phyloP scores from a whole-genome alignment of 139 green algal genomes.

The Micractinium sp. region DNA sequence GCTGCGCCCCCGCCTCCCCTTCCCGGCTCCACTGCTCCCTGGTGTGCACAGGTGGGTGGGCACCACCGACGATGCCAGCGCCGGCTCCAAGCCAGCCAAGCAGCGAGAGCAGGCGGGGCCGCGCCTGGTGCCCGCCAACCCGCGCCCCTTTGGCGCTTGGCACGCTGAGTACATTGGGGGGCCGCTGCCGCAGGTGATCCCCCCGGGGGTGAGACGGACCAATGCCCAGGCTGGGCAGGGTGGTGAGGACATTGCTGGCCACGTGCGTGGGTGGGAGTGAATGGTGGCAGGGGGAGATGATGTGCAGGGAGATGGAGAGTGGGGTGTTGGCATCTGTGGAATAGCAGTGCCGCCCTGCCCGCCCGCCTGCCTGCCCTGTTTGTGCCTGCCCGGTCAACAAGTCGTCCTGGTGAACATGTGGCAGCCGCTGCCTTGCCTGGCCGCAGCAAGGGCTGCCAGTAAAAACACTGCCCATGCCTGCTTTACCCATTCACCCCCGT shows the following conservation, averaged over 20 bases:
- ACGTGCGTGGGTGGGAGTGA: too few relatives aligned
- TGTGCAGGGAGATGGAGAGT: too few relatives aligned
- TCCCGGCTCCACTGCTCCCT: too few relatives aligned
- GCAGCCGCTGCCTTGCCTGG: too few relatives aligned
- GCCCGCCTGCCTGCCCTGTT: background rate
- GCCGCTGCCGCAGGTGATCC: background rate
- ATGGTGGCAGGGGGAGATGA: too few relatives aligned
- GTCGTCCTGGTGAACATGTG: background rate
- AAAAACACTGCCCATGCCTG: too few relatives aligned
- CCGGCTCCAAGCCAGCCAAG: background rate
- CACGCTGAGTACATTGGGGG: slow-evolving; percentile 6
- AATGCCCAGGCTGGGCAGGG: too few relatives aligned
- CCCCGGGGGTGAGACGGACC: background rate
- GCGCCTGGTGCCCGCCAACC: background rate
- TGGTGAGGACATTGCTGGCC: too few relatives aligned
- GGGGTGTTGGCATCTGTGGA: too few relatives aligned
- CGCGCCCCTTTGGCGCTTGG: background rate
- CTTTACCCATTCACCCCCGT: too few relatives aligned
- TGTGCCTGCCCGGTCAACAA: background rate
- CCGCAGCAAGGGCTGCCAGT: too few relatives aligned
- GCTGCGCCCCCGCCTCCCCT: background rate
- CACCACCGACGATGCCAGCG: background rate
- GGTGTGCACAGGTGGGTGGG: background rate
- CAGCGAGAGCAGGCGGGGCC: background rate
- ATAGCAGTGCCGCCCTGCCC: too few relatives aligned